Base-by-base conservation (phyloP, 2,329 filamentous ascomycete genomes). In the Cladosporium sp. region DNA sequence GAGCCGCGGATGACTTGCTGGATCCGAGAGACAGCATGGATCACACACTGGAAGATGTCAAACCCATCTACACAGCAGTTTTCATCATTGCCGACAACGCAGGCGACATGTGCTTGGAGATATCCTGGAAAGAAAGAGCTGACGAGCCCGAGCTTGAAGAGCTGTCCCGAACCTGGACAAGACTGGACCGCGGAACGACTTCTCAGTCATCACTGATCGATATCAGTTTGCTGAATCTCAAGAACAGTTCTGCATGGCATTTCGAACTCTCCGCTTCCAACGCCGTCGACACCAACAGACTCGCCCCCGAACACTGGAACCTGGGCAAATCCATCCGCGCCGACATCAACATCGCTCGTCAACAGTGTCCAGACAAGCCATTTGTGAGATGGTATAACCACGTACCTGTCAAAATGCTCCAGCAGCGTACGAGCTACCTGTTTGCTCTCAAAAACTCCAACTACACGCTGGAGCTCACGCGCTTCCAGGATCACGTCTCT, bases 231-330 rank as follows among this genome's bases (percentile, higher is more conserved):
- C 68, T 69, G 11, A 69, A 77, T 61, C 62, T 76, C 2, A 66
- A 66, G 16, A 68, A 65, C n/a, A 70, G 74, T 23, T 67, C 63
- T 10, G 71, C 75, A 5, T 77, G 75, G 75, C 70, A 72, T n/a
- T 73, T 75, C 58, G 74, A 76, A 21, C 51, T 77, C 7, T 49
- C 59, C 1, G 71, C 70, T 7, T 64, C 70, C 2, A 65, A 67
- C 16, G 39, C 65, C 4, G 53, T 74, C 16, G 67, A 69, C 13
- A 65, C 70, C 6, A 63, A 64, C 2, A 58, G 67, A 3, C 63
- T 76, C 1, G 66, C 68, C 0, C 32, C 58, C 2, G 34, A 66
- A 1, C 58, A 72, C 5, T 28, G 30, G 18, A 53, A 66, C 26
- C 73, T 75, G 49, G 66, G 70, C 11, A 34, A 70, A 4, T 62